phyloP scores from a whole-genome alignment of 108 stramenopile species.

The Nitzschia putrida region DNA sequence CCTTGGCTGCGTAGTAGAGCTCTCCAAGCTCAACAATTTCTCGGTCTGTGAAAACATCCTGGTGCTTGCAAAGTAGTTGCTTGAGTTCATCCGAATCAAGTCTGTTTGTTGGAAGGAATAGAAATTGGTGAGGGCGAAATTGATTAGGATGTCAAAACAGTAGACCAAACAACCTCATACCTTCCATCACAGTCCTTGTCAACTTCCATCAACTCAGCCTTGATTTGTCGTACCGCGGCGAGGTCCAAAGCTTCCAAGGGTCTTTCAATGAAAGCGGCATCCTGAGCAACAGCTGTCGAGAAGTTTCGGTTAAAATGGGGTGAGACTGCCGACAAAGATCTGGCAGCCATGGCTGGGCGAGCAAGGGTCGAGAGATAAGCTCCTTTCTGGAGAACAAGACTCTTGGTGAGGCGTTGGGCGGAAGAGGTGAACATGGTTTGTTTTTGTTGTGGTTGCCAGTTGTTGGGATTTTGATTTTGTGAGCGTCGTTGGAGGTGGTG shows the following conservation, averaged over 20 bases:
- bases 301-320: too few species aligned
- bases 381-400: not conserved
- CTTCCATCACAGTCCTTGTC: conserved; percentile 52
- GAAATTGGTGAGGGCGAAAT: not conserved
- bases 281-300: not conserved
- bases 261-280: not conserved
- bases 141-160: conserved; percentile 32
- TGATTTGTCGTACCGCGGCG: conserved; percentile 60
- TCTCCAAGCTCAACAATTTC: conserved; percentile 75
- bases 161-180: conserved; percentile 39
- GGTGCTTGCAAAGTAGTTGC: conserved; percentile 60
- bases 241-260: conserved; percentile 37
- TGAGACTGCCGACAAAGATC: not conserved
- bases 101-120: conserved; percentile 8
- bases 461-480: not conserved
- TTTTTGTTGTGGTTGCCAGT: not conserved
- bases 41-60: conserved; percentile 53
- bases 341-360: not conserved
- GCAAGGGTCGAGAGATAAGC: not conserved
- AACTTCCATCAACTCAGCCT: conserved; percentile 57
- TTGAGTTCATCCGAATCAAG: conserved; percentile 74
- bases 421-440: not conserved
- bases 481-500: too few species aligned
- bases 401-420: not conserved
- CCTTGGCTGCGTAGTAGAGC: conserved; percentile 65